Base-by-base conservation (phyloP, 2,329 filamentous ascomycete species). In the Aureobasidium vineae region DNA sequence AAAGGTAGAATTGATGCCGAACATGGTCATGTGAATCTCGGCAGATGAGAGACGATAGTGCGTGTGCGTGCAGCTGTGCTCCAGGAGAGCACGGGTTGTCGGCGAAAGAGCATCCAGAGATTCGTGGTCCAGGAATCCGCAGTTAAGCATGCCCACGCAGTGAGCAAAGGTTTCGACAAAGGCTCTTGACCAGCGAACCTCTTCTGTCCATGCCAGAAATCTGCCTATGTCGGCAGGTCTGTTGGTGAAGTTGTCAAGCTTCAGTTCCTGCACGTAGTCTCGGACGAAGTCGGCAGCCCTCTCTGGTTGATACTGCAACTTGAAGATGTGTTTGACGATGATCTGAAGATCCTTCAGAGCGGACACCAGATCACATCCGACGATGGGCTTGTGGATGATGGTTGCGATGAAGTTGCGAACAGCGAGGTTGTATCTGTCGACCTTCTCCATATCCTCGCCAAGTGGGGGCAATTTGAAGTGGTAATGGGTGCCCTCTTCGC, bases 351-450 rank as follows among this genome's bases (percentile, higher is more conserved):
- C 88, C 0, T 79, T 79, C 5, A 91, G 77, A 41, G 88, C 86
- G 70, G 89, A 86, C 69, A 83, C 84, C 0, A 90, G 74, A 5
- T 87, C 86, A 1, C 85, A 72, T 0, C 88, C 88, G 2, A 90
- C 87, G 0, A 90, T 79, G 0, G 88, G 87, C 26, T 85, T 84
- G 61, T 85, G 82, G 71, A 86, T 87, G 1, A 90, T 75, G 40
- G 90, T 76, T 0, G 88, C 88, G 70, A 91, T 86, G 52, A 90
- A 84, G 71, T 90, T 91, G 23, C 88, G 84, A 0, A 88, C 88
- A 0, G 88, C 87, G 54, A 90, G 81, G 70, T 88, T 43, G 53
- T 66, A 56, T 47, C 11, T 63, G 31, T 13, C n/a, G 23, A 65
- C 33, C 8, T 41, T 57, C 13, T 47, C 40, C 21, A 43, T 13